Evolutionary conservation across 2,329 filamentous ascomycete genomes (phyloP).

Genomic region (Epichloe sp.): DNA sequence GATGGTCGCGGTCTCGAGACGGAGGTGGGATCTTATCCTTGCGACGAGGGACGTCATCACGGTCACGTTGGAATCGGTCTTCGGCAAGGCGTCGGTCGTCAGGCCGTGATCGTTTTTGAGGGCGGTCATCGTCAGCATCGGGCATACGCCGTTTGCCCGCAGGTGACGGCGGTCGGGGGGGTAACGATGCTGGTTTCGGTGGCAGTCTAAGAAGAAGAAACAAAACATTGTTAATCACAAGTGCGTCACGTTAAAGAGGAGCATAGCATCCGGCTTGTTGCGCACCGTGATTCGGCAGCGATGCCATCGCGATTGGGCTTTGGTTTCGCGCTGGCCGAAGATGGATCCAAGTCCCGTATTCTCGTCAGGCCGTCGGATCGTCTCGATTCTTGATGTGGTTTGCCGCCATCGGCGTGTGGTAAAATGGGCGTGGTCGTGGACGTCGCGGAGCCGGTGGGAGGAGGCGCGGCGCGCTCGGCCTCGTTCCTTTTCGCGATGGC

Average conservation of each 20-base stretch:
- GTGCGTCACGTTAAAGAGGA: neutral
- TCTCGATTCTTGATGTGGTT: slow-evolving; percentile 3
- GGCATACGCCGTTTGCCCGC: slow-evolving; percentile 33
- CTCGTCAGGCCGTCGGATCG: slow-evolving; percentile 7
- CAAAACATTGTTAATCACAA: neutral
- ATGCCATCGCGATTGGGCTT: slow-evolving; percentile 4
- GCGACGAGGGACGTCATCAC: slow-evolving; percentile 21
- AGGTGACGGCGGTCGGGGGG: slow-evolving; percentile 26
- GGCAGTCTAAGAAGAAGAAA: slow-evolving; percentile 16
- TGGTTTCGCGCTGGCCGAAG: neutral
- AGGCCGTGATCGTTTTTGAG: slow-evolving; percentile 32
- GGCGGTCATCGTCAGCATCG: slow-evolving; percentile 32
- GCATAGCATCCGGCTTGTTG: neutral
- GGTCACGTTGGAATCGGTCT: slow-evolving; percentile 17
- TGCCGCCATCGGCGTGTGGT: neutral
- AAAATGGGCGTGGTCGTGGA: neutral
- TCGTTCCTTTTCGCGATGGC: slow-evolving; percentile 20
- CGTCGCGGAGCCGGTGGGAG: slow-evolving; percentile 4
- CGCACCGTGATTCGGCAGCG: slow-evolving; percentile 7
- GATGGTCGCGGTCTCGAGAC: slow-evolving; percentile 4
- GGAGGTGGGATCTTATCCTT: slow-evolving; percentile 12
- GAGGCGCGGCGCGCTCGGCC: slow-evolving; percentile 15
- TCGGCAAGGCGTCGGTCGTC: slow-evolving; percentile 22
- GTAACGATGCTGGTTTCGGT: slow-evolving; percentile 23
- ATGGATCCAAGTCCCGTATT: slow-evolving; percentile 4